Conservation (phyloP, 2,329 filamentous ascomycete genomes). For the Colletotrichum plurivorum region DNA sequence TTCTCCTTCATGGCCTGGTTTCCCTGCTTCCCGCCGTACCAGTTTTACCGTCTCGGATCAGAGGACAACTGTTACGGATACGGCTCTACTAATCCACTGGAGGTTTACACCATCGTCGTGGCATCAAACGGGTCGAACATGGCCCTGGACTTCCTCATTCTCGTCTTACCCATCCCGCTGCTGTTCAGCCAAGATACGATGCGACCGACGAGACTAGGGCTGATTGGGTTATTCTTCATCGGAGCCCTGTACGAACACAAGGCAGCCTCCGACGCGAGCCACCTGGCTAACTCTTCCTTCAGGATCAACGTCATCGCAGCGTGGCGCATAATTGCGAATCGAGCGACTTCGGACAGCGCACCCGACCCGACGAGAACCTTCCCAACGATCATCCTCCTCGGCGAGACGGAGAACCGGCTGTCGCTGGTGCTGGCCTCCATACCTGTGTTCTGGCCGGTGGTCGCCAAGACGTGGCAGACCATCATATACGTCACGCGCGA, state of each 20-base stretch:
- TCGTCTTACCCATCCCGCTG: constrained; percentile 22
- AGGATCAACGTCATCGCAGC: constrained; percentile 20
- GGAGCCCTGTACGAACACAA: constrained; percentile 14
- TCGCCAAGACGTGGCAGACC: constrained; percentile 1
- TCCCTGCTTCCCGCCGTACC: constrained; percentile 25
- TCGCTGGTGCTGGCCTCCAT: constrained; percentile 23
- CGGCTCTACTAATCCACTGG: constrained; percentile 16
- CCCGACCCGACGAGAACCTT: constrained; percentile 15
- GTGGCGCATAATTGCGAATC: constrained; percentile 26
- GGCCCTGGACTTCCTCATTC: constrained; percentile 27
- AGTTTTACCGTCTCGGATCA: constrained; percentile 23
- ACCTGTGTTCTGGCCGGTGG: constrained; percentile 28
- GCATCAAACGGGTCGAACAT: constrained; percentile 25
- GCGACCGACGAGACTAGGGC: neutral
- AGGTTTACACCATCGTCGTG: constrained; percentile 17
- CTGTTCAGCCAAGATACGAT: constrained; percentile 1
- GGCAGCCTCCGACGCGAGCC: neutral
- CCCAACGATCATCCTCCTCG: constrained; percentile 14
- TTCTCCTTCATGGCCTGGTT: constrained; percentile 32
- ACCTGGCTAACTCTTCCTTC: neutral
- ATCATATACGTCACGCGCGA: constrained; percentile 26
- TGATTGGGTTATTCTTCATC: constrained; percentile 6
- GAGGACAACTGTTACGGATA: constrained; percentile 24
- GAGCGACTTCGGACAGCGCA: neutral
- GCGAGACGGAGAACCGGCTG: constrained; percentile 24